Evolutionary conservation across 2,329 filamentous ascomycete genomes (phyloP), one percentile per base, ranked within the genome.

Genomic region (Teratosphaeria viscida): DNA sequence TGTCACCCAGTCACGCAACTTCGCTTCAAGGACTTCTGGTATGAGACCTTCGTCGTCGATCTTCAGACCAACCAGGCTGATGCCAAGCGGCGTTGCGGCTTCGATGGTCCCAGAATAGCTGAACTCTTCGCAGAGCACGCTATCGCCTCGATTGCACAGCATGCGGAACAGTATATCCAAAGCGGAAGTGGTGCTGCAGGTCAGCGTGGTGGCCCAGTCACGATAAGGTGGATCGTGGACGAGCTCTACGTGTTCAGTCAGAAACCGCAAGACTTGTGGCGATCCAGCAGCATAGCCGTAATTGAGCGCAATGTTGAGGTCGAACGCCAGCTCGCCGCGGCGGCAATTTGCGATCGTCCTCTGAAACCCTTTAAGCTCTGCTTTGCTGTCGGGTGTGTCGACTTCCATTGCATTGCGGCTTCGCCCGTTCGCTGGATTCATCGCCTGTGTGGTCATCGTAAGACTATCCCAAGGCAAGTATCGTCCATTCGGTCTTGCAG

Each of bases 161-260:
- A 97, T 88, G 57, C 94, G 85, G 54, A 95, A 78, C 2, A 88
- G 81, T 74, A 92, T 87, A 69, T 97, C 94, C 65, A 95, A 82
- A 0, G 89, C 87, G 27, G 85, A 90, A 0, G 94, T 97, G 74
- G 86, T 94, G 57, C 92, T 94, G 49, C 92, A 83, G 2, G 86
- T 92, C 77, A 96, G 80, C 58, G 85, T 86, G 67, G 89, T 89
- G 64, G 84, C 81, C 94, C 94, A 99, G 76, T 99, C 92, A 53
- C 86, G 82, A 72, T 97, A 97, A 0, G 89, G 90, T 16, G 92
- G 92, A 62, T 85, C 81, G 74, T 90, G 89, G 16, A 95, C 85
- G 59, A 97, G 84, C 76, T 99, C 94, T 0, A 92, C 95, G 75
- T 97, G 94, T 77, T 99, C 94, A 0, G 92, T 95, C 56, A 97